phyloP scores from a whole-genome alignment of 805 yeast genomes.

The Saccharomyces kudriavzevii region DNA sequence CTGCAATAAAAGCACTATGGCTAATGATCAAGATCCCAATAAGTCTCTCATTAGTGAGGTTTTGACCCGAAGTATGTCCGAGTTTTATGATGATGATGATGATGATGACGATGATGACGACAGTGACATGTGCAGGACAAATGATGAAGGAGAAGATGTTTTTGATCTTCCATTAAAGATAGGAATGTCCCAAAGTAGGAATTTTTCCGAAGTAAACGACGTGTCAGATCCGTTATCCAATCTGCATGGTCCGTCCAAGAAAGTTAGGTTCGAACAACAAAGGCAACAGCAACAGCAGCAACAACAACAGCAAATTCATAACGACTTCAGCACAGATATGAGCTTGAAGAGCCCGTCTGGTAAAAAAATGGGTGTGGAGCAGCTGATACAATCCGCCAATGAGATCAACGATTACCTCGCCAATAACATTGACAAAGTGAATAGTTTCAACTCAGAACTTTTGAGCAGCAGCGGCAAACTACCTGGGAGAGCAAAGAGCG shows the following conservation, averaged over 20 bases:
- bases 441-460: slow-evolving; percentile 8
- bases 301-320: neutral
- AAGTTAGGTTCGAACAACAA: neutral
- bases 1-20: neutral
- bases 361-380: slow-evolving; percentile 12
- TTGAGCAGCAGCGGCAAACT: slow-evolving; percentile 5
- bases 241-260: neutral
- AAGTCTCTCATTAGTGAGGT: neutral
- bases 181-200: slow-evolving; percentile 10
- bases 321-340: neutral
- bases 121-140: slow-evolving; percentile 8
- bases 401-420: slow-evolving; percentile 14
- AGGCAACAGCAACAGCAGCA: slow-evolving; percentile 1
- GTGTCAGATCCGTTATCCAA: slow-evolving; percentile 7
- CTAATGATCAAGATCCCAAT: neutral
- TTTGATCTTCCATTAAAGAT: slow-evolving; percentile 24
- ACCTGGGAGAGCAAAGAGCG: slow-evolving; percentile 10
- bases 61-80: slow-evolving; percentile 8
- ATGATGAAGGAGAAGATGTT: slow-evolving; percentile 8
- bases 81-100: slow-evolving; percentile 9
- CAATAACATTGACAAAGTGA: slow-evolving; percentile 14
- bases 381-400: slow-evolving; percentile 19
- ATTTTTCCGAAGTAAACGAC: slow-evolving; percentile 18
- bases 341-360: slow-evolving; percentile 4
- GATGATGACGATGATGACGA: slow-evolving; percentile 7